Conservation (phyloP, 768 basidiomycete species). For the Chalciporus piperatus region DNA sequence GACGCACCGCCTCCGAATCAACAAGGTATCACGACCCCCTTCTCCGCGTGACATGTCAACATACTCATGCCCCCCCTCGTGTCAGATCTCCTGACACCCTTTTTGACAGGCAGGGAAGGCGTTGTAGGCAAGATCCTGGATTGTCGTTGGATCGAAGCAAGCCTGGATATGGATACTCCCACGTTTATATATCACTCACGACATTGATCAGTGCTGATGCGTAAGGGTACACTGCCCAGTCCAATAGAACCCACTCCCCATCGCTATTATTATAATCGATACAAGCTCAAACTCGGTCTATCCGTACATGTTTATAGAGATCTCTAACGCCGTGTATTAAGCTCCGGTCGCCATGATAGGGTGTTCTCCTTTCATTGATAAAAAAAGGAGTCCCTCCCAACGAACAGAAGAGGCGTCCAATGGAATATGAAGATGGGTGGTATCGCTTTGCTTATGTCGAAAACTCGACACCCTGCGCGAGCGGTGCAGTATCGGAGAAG, state of each 20-base stretch:
- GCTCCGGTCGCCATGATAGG: slow-evolving; percentile 24
- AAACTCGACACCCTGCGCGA: slow-evolving; percentile 94
- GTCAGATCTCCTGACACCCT: slow-evolving; percentile 31
- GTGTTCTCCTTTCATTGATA: slow-evolving; percentile 17
- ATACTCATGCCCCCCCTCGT: slow-evolving; percentile 29
- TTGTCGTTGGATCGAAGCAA: slow-evolving; percentile 24
- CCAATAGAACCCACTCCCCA: slow-evolving; percentile 10
- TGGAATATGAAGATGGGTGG: background rate
- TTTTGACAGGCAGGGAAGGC: slow-evolving; percentile 26
- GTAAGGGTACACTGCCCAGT: slow-evolving; percentile 8
- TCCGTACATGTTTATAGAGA: slow-evolving; percentile 10
- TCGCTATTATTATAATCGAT: slow-evolving; percentile 26
- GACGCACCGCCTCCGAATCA: slow-evolving; percentile 32
- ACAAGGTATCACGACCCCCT: slow-evolving; percentile 28
- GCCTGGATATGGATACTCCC: slow-evolving; percentile 26
- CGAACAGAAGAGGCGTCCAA: slow-evolving; percentile 4
- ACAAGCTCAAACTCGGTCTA: slow-evolving; percentile 10
- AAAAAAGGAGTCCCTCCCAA: slow-evolving; percentile 10
- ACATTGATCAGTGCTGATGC: slow-evolving; percentile 31
- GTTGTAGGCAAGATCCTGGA: slow-evolving; percentile 28
- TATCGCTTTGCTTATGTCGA: slow-evolving; percentile 35
- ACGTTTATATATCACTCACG: slow-evolving; percentile 35
- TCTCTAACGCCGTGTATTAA: slow-evolving; percentile 9
- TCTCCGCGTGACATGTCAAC: slow-evolving; percentile 35
- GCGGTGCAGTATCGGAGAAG: slow-evolving; percentile 82